A percentile compares a stretch with the other conserved stretches of the same genome.
phyloP scores from a whole-genome alignment of 2,329 filamentous ascomycete genomes.

The Calonectria hongkongensis region DNA sequence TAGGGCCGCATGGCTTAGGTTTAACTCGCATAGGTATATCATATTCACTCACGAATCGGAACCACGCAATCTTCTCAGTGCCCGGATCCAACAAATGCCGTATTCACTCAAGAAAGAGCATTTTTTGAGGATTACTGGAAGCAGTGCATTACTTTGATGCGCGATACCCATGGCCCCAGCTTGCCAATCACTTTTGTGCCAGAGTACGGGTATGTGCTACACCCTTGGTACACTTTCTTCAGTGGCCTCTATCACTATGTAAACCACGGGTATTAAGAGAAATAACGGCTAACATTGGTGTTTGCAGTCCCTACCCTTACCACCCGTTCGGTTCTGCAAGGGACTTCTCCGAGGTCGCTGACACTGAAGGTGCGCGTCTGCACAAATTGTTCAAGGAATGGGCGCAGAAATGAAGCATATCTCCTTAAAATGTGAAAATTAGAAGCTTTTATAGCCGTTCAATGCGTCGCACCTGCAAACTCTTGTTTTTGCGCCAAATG shows the following conservation, averaged over 20 bases:
- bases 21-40: not conserved
- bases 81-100: not conserved
- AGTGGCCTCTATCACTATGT: no score
- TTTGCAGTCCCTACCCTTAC: not conserved
- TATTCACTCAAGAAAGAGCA: not conserved
- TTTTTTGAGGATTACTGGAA: conserved; percentile 3
- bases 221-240: no score
- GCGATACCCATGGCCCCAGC: not conserved
- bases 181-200: not conserved
- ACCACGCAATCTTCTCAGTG: not conserved
- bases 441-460: not conserved
- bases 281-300: no score
- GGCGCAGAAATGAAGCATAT: not conserved
- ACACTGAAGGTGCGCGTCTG: not conserved
- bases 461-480: not conserved
- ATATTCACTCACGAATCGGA: not conserved
- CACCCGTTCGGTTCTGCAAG: not conserved
- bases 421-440: not conserved
- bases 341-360: conserved; percentile 1
- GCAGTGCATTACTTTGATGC: conserved; percentile 3
- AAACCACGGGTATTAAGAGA: no score
- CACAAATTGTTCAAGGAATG: not conserved
- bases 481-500: not conserved
- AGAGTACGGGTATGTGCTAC: not conserved
- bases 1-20: not conserved